Percentiles rank a stretch among this genome's conserved stretches.
Conservation (phyloP, 2,329 filamentous ascomycete species). For the Byssoonygena ceratinophila region DNA sequence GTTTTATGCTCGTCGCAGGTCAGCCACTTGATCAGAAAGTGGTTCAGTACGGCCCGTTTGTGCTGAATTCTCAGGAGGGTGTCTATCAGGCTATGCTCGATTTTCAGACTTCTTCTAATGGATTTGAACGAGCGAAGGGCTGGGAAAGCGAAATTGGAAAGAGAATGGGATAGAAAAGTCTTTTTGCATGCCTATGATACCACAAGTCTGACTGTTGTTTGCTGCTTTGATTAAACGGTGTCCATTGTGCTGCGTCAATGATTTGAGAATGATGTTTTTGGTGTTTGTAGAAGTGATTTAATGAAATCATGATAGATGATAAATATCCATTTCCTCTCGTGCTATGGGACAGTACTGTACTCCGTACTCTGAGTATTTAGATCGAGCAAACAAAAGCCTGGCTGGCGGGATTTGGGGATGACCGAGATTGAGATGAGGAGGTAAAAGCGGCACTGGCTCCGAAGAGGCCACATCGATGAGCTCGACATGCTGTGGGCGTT, state of each 20-base stretch:
- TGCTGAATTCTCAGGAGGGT: constrained; percentile 60
- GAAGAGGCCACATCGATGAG: constrained; percentile 9
- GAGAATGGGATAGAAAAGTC: constrained; percentile 43
- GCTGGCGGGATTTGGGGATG: too few relatives aligned
- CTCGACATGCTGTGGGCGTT: too few relatives aligned
- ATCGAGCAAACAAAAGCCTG: too few relatives aligned
- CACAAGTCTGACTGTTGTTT: background rate
- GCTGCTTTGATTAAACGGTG: background rate
- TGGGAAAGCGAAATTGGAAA: constrained; percentile 86
- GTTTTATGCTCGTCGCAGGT: constrained; percentile 60
- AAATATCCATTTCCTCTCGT: too few relatives aligned
- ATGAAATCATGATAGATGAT: too few relatives aligned
- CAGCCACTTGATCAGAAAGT: constrained; percentile 69
- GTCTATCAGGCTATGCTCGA: constrained; percentile 68
- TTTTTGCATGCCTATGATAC: background rate
- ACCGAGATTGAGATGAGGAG: too few relatives aligned
- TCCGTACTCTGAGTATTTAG: too few relatives aligned
- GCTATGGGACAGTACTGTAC: too few relatives aligned
- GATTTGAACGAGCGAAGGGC: constrained; percentile 65
- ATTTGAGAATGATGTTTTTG: background rate
- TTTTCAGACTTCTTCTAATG: constrained; percentile 61
- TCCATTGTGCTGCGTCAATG: too few relatives aligned
- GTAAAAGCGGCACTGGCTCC: constrained; percentile 5
- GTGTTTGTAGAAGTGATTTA: background rate
- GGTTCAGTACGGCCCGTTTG: constrained; percentile 77